phyloP scores from a whole-genome alignment of 441 rosid genomes.

The Populus tomentosa region DNA sequence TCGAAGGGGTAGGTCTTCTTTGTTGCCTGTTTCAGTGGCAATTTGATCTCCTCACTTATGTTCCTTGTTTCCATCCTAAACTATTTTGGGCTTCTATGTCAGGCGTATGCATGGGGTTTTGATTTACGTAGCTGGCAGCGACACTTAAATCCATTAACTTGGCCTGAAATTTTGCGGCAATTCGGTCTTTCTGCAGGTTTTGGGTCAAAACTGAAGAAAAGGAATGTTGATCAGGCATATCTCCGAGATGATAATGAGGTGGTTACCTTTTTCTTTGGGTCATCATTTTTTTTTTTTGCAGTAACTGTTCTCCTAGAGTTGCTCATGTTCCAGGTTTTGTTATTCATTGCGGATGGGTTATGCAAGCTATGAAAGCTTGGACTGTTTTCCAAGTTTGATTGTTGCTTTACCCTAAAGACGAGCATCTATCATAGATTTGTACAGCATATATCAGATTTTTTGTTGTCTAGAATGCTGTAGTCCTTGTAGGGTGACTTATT shows the following conservation, averaged over 20 bases:
- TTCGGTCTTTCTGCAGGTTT: slow-evolving; percentile 84
- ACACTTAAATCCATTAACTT: slow-evolving; percentile 66
- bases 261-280: slow-evolving; percentile 2
- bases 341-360: neutral
- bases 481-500: too few species aligned
- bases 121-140: slow-evolving; percentile 71
- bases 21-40: slow-evolving; percentile 1
- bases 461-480: too few species aligned
- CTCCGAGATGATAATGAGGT: slow-evolving; percentile 68
- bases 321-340: neutral
- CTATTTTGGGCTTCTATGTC: slow-evolving; percentile 11
- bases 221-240: slow-evolving; percentile 37
- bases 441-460: too few species aligned
- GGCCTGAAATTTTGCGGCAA: slow-evolving; percentile 90
- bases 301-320: neutral
- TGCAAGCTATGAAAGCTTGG: neutral
- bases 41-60: slow-evolving; percentile 1
- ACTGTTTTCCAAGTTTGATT: too few species aligned
- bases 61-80: neutral
- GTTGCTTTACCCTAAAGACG: too few species aligned
- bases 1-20: slow-evolving; percentile 69
- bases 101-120: slow-evolving; percentile 93
- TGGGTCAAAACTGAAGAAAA: slow-evolving; percentile 66
- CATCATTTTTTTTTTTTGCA: neutral
- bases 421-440: too few species aligned